Evolutionary conservation across 768 basidiomycete species (phyloP), one percentile per base, ranked within the genome.

Genomic region (Lactarius tabidus): DNA sequence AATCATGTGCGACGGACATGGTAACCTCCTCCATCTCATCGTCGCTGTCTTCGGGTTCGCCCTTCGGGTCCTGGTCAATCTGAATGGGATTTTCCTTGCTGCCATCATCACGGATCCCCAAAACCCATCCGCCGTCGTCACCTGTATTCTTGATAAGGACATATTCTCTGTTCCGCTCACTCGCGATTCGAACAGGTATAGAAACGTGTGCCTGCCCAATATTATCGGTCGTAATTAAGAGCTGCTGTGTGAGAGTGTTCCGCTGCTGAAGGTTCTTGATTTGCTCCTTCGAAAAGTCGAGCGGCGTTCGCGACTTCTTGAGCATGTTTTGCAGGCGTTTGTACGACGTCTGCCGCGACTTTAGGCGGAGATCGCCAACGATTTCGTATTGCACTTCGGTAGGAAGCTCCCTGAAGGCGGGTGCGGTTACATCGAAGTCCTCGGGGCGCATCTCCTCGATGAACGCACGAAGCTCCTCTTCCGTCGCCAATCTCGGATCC

Each of bases 351-450:
- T 98, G 95, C 3, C 97, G 84, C 1, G 95, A 98, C 75, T 94
- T 95, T 63, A 97, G 80, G 3, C 97, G 86, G 56, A 98, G 80
- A 78, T 99, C 97, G 60, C 96, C 95, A 38, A 98, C 88, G 69
- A 99, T 96, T 78, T 99, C 97, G 76, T 98, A 99, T 71, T 99
- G 94, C 26, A 97, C 86, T 74, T 98, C 95, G 0, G 93, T 96
- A 2, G 97, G 95, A 3, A 98, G 84, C 67, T 93, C 91, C 28
- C 88, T 85, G 74, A 99, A 99, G 23, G 88, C 92, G 6, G 92
- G 84, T 2, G 95, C 95, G 20, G 87, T 83, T 62, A 97, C 84
- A 72, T 98, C 96, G 70, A 98, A 92, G 72, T 98, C 95, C 71
- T 95, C 94, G 0, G 95, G 95, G 2, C 89, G 86, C 88, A 98